Evolutionary conservation across 176 grass and related monocot genomes (phyloP).

Genomic region (Leersia perrieri): DNA sequence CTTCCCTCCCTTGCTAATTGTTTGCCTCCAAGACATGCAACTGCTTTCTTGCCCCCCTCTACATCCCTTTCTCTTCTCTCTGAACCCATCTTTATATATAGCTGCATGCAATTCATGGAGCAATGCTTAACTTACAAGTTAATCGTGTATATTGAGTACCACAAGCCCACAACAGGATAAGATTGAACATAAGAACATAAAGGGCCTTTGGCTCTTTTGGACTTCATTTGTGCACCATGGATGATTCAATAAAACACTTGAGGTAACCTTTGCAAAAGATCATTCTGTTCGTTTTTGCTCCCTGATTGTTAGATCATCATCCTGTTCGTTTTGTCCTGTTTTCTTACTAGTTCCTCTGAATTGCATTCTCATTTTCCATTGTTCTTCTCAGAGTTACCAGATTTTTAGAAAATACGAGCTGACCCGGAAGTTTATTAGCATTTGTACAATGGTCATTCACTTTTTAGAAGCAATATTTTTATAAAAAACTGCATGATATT

Average conservation of each 20-base stretch:
- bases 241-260: constrained; percentile 18
- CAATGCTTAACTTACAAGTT: constrained; percentile 25
- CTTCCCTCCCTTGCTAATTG: constrained; percentile 17
- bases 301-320: not conserved
- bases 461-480: too few relatives aligned
- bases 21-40: constrained; percentile 32
- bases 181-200: not conserved
- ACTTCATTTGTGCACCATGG: constrained; percentile 9
- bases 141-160: not conserved
- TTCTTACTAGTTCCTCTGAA: not conserved
- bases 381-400: not conserved
- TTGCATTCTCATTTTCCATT: not conserved
- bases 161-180: not conserved
- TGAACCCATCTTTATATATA: not conserved
- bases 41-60: constrained; percentile 22
- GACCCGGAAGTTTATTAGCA: not conserved
- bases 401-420: not conserved
- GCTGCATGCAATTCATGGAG: not conserved
- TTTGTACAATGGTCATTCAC: not conserved
- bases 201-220: not conserved
- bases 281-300: not conserved
- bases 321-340: not conserved
- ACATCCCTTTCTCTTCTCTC: not conserved
- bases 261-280: not conserved
- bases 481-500: not conserved